These are phyloP conservation scores for Apiotrichum domesticum DNA, from an alignment of 1,284 basidiomycete species.

Conservation along the genomic window DNA sequence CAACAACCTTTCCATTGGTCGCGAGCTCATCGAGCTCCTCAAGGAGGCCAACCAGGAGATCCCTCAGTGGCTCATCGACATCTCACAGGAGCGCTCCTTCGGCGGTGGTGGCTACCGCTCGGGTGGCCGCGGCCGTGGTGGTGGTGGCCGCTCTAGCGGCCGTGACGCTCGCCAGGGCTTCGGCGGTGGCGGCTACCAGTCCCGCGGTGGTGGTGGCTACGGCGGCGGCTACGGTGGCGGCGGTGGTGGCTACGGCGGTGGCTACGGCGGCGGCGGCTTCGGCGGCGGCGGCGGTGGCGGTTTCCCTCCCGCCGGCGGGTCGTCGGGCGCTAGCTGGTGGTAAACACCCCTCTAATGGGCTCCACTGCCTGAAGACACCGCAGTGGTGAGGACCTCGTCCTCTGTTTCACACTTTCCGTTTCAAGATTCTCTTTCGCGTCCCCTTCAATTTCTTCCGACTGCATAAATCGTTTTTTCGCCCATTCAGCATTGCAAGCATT, in stretches of 20 bases:
- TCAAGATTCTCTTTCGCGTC: not conserved
- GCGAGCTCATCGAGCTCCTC: constrained; percentile 85
- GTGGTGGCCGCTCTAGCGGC: constrained; percentile 56
- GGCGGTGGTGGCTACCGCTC: constrained; percentile 54
- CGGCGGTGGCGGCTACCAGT: constrained; percentile 39
- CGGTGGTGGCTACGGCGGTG: constrained; percentile 61
- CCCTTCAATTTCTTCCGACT: not conserved
- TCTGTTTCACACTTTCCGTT: not conserved
- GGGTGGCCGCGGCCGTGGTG: constrained; percentile 53
- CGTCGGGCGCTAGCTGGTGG: constrained; percentile 47
- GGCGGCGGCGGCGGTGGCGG: constrained; percentile 51
- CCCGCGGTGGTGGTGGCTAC: constrained; percentile 30
- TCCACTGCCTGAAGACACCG: too few relatives aligned
- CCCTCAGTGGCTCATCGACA: constrained; percentile 82
- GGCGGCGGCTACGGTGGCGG: constrained; percentile 37
- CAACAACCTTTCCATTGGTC: constrained; percentile 83
- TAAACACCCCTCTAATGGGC: constrained; percentile 16
- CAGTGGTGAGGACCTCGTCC: not conserved
- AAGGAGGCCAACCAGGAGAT: constrained; percentile 96
- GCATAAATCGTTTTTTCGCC: constrained; percentile 6
- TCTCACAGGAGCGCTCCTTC: constrained; percentile 75
- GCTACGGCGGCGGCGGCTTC: constrained; percentile 52
- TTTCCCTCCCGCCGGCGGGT: constrained; percentile 38
- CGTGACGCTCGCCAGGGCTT: constrained; percentile 48
- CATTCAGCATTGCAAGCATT: constrained; percentile 21